These are phyloP conservation scores for Aspergillus asperescens DNA, from an alignment of 495 filamentous ascomycete species.

Conservation along the genomic window DNA sequence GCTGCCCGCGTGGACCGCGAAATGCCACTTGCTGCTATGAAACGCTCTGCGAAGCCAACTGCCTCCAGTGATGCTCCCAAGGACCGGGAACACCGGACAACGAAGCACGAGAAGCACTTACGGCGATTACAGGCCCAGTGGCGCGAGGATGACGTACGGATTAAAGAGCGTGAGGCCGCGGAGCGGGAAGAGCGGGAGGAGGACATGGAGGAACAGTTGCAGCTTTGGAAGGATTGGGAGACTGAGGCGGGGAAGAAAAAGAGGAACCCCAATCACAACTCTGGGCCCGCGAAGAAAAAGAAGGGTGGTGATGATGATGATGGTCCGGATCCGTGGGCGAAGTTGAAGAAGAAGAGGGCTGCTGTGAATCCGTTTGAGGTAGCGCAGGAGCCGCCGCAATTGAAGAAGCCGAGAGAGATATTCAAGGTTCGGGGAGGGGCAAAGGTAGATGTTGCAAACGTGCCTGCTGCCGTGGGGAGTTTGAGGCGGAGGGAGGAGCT, in stretches of 20 bases:
- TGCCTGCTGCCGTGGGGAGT: slow-evolving; percentile 74
- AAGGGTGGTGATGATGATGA: slow-evolving; percentile 43
- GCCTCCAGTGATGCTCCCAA: slow-evolving; percentile 25
- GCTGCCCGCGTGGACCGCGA: slow-evolving; percentile 78
- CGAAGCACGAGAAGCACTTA: slow-evolving; percentile 78
- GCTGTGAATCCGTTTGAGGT: slow-evolving; percentile 65
- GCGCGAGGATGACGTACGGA: slow-evolving; percentile 66
- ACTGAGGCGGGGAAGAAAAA: slow-evolving; percentile 47
- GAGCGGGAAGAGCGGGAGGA: slow-evolving; percentile 55
- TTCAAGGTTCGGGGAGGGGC: slow-evolving; percentile 65
- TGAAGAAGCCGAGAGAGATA: slow-evolving; percentile 62
- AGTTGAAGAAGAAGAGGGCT: slow-evolving; percentile 47
- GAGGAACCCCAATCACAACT: slow-evolving; percentile 31
- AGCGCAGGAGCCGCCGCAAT: slow-evolving; percentile 71
- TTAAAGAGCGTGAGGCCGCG: slow-evolving; percentile 60
- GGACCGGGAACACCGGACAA: slow-evolving; percentile 55
- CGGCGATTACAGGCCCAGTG: slow-evolving; percentile 75
- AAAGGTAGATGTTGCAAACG: slow-evolving; percentile 63
- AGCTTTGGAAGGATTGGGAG: slow-evolving; percentile 47
- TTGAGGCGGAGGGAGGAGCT: slow-evolving; percentile 78
- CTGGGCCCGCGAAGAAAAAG: slow-evolving; percentile 36
- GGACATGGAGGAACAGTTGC: slow-evolving; percentile 46
- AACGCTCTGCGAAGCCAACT: slow-evolving; percentile 29
- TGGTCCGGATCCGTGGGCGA: slow-evolving; percentile 78
- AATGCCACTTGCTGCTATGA: slow-evolving; percentile 64